Base-by-base conservation (phyloP, 2,329 filamentous ascomycete species). In the Aspergillus intermedius region DNA sequence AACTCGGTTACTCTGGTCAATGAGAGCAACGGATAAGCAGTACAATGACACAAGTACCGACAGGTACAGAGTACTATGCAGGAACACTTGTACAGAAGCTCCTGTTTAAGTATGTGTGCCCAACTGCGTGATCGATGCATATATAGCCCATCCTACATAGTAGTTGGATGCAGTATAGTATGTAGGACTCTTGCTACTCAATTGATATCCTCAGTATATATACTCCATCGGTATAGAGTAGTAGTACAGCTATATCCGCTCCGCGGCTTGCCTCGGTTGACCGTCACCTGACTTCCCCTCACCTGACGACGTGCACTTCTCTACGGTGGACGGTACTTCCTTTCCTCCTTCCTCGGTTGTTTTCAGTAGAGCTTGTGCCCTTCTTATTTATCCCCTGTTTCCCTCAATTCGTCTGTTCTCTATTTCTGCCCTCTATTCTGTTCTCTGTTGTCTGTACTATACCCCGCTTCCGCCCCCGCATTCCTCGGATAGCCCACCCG, bases 221-320 rank as follows among this genome's bases (percentile, higher is more conserved):
- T 28, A 28, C 25, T 28, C 8, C 22, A 23, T 13, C 21, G 17
- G 35, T 39, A 39, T 7, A 19, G 9, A 39, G 35, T n/a, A 39
- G 7, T 15, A 19, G 7, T 10, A 6, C 35, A 39, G 32, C 35
- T 39, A 19, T 19, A n/a, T 39, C 35, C 35, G 25, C 10, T 30
- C 59, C 58, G 59, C 50, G 45, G 50, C 49, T 52, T 49, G 54
- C 48, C 56, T 61, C 56, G 56, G 56, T 59, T 49, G n/a, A 32
- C 32, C 37, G 25, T 30, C 25, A 30, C 25, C 25, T 30, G 25
- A 30, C 10, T 30, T 12, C 25, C 25, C 25, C 25, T 30, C 25
- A 12, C 25, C 25, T 30, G 25, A 30, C 25, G 10, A 30, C 25
- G 9, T 30, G 10, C 25, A 48, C 49, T 22, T 12, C 25, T 28